Percentiles rank a stretch among this genome's conserved stretches.
Conservation (phyloP, 768 basidiomycete genomes). For the Pulveroboletus frians region DNA sequence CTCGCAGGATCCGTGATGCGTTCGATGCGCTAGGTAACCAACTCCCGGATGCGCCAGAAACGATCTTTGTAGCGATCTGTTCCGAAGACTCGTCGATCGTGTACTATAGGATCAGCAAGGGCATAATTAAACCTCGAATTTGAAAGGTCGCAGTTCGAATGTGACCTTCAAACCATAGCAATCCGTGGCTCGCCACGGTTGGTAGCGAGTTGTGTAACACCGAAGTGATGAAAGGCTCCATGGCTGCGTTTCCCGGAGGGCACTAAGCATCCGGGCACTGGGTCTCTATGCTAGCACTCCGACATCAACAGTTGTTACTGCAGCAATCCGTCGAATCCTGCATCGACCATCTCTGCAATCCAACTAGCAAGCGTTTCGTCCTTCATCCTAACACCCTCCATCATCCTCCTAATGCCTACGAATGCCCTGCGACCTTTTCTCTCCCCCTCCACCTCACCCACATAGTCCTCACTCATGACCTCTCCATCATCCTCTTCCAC, state of each 20-base stretch:
- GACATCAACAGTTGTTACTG: constrained; percentile 11
- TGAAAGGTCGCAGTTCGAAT: constrained; percentile 21
- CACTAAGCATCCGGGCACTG: neutral
- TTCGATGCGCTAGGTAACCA: constrained; percentile 43
- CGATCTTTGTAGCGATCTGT: constrained; percentile 66
- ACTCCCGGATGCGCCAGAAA: constrained; percentile 28
- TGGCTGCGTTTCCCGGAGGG: neutral
- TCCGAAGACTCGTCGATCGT: constrained; percentile 78
- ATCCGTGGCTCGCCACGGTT: neutral
- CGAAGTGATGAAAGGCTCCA: neutral
- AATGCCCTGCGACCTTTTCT: constrained; percentile 70
- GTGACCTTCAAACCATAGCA: neutral
- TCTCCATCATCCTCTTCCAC: constrained; percentile 75
- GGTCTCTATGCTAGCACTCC: constrained; percentile 1
- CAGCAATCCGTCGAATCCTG: constrained; percentile 34
- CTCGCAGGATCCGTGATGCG: constrained; percentile 50
- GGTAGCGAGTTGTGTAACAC: neutral
- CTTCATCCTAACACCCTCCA: constrained; percentile 61
- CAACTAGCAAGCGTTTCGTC: constrained; percentile 58
- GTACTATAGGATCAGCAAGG: constrained; percentile 76
- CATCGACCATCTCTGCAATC: constrained; percentile 58
- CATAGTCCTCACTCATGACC: constrained; percentile 33
- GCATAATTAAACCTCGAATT: constrained; percentile 69
- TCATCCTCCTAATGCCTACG: constrained; percentile 47
- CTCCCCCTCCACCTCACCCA: constrained; percentile 61